These are phyloP conservation scores for Berkeleyomyces rouxiae DNA, from an alignment of 2,329 filamentous ascomycete genomes.

Conservation along the genomic window DNA sequence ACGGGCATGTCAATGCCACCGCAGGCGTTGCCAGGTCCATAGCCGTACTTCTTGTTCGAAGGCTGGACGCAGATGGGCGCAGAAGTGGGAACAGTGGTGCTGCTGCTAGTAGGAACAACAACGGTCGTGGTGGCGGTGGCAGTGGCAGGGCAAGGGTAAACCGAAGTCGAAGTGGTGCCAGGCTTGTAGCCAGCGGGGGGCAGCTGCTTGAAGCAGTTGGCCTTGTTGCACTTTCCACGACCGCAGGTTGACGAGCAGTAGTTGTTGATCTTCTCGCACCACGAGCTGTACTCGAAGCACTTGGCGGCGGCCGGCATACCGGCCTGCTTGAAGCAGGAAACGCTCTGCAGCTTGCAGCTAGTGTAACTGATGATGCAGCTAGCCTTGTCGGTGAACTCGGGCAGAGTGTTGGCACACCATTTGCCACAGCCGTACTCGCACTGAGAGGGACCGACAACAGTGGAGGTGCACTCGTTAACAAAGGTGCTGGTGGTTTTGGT, in stretches of 20 bases:
- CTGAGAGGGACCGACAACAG: slow-evolving; percentile 26
- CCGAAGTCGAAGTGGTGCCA: slow-evolving; percentile 22
- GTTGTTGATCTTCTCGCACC: slow-evolving; percentile 29
- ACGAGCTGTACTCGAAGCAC: slow-evolving; percentile 34
- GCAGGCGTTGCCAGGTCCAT: slow-evolving; percentile 45
- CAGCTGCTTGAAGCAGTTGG: slow-evolving; percentile 26
- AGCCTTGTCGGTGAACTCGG: slow-evolving; percentile 27
- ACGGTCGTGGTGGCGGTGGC: slow-evolving; percentile 19
- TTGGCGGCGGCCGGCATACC: slow-evolving; percentile 32
- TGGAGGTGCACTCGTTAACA: slow-evolving; percentile 31
- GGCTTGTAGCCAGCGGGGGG: slow-evolving; percentile 23
- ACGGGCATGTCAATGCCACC: slow-evolving; percentile 35
- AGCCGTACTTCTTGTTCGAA: slow-evolving; percentile 42
- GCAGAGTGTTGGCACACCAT: slow-evolving; percentile 36
- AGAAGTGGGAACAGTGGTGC: slow-evolving; percentile 25
- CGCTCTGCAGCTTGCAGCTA: slow-evolving; percentile 30
- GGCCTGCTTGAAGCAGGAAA: slow-evolving; percentile 34
- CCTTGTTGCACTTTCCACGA: slow-evolving; percentile 26
- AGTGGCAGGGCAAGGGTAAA: slow-evolving; percentile 19
- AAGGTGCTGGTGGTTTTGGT: slow-evolving; percentile 21
- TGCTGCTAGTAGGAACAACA: slow-evolving; percentile 18
- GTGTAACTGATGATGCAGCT: slow-evolving; percentile 23
- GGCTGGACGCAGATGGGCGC: slow-evolving; percentile 38
- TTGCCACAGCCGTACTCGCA: slow-evolving; percentile 39
- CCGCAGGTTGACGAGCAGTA: slow-evolving; percentile 28